Conservation (phyloP, 164 flowering plant genomes). For the Dillenia suffruticosa region DNA sequence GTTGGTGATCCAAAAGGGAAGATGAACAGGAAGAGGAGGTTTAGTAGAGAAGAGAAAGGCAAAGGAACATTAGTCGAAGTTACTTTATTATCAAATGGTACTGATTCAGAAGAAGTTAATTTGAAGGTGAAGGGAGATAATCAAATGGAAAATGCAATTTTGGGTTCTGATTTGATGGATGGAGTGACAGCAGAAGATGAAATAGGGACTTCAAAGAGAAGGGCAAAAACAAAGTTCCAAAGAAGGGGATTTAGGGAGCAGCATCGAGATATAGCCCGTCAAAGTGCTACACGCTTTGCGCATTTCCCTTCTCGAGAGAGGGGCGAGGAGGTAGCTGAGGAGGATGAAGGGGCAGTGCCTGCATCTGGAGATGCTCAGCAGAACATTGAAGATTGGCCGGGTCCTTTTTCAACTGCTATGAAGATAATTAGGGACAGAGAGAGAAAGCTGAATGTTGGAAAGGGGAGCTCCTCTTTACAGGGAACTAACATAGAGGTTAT, state of each 20-base stretch:
- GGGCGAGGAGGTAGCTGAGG: slow-evolving; percentile 6
- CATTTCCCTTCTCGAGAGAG: slow-evolving; percentile 31
- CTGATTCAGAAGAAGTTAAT: slow-evolving; percentile 2
- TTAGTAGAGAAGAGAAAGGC: slow-evolving; percentile 31
- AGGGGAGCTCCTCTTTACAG: slow-evolving; percentile 3
- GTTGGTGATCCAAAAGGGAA: slow-evolving; percentile 8
- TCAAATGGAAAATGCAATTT: background rate
- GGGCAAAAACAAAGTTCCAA: background rate
- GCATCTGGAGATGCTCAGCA: slow-evolving; percentile 3
- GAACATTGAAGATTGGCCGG: slow-evolving; percentile 84
- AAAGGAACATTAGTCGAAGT: slow-evolving; percentile 19
- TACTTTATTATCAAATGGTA: slow-evolving; percentile 7
- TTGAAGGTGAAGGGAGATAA: slow-evolving; percentile 7
- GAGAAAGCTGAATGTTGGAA: slow-evolving; percentile 16
- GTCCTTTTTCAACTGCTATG: slow-evolving; percentile 90
- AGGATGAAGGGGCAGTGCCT: slow-evolving; percentile 19
- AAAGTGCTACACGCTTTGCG: slow-evolving; percentile 55
- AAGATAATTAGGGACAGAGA: slow-evolving; percentile 60
- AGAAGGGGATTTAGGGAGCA: slow-evolving; percentile 16
- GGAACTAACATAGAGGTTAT: slow-evolving; percentile 10
- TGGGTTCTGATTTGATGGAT: background rate
- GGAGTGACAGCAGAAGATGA: background rate
- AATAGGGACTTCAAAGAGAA: background rate
- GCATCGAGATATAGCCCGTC: slow-evolving; percentile 32
- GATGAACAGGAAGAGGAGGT: slow-evolving; percentile 9